Conservation (phyloP, 495 filamentous ascomycete genomes). For the Penicillium turbatum region DNA sequence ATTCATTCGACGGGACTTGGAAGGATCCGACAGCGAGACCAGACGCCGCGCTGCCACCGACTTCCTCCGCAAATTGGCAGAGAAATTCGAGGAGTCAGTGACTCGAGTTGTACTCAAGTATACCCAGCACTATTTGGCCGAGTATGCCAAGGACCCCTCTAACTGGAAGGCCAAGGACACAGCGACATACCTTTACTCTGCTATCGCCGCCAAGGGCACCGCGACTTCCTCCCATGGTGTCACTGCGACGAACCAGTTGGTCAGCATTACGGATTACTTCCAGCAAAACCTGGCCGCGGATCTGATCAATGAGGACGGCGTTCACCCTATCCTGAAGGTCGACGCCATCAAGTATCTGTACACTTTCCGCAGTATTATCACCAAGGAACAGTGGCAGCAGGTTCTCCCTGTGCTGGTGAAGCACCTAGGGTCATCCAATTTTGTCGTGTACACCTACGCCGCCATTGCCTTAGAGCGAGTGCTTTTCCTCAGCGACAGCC, state of each 20-base stretch:
- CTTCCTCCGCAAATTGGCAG: constrained; percentile 81
- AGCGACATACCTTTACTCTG: constrained; percentile 88
- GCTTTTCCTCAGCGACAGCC: constrained; percentile 69
- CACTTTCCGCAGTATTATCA: constrained; percentile 85
- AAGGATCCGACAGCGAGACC: constrained; percentile 94
- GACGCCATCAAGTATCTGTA: constrained; percentile 98
- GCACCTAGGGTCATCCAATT: constrained; percentile 79
- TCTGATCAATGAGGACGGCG: constrained; percentile 58
- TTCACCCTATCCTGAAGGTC: constrained; percentile 85
- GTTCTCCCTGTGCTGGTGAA: constrained; percentile 87
- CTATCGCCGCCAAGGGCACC: constrained; percentile 86
- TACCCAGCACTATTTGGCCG: constrained; percentile 67
- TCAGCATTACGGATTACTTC: constrained; percentile 91
- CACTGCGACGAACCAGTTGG: constrained; percentile 74
- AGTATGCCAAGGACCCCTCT: constrained; percentile 61
- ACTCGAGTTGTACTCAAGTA: constrained; percentile 78
- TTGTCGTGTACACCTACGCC: constrained; percentile 95
- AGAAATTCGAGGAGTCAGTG: constrained; percentile 79
- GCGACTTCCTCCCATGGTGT: constrained; percentile 83
- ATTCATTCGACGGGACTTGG: constrained; percentile 91
- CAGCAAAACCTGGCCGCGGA: constrained; percentile 82
- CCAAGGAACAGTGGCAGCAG: constrained; percentile 79
- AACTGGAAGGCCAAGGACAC: constrained; percentile 98
- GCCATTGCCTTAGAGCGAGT: constrained; percentile 90
- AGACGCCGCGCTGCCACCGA: constrained; percentile 87